A percentile compares a stretch with the other conserved stretches of the same genome.
phyloP scores from a whole-genome alignment of 2,329 filamentous ascomycete genomes.

The Claviceps pazoutovae region DNA sequence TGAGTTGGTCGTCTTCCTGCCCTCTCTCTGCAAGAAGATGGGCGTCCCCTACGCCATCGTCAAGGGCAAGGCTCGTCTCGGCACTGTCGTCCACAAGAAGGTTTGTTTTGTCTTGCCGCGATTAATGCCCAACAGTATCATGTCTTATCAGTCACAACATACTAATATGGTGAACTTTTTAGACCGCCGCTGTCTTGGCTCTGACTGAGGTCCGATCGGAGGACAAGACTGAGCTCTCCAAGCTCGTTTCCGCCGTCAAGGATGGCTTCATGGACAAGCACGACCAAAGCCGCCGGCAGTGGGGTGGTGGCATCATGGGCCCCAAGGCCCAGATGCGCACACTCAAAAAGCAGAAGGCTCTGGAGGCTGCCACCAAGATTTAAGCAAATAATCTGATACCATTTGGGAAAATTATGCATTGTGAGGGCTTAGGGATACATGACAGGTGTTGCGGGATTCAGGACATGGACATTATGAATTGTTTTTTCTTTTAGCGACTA shows the following conservation, averaged over 20 bases:
- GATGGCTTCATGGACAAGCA: constrained; percentile 95
- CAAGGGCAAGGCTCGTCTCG: constrained; percentile 99
- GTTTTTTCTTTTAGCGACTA: constrained; percentile 17
- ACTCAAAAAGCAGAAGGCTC: constrained; percentile 84
- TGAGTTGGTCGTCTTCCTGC: constrained; percentile 97
- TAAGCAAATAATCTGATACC: constrained; percentile 38
- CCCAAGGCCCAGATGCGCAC: constrained; percentile 72
- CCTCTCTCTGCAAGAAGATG: constrained; percentile 99
- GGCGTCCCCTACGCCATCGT: constrained; percentile 97
- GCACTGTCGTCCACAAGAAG: constrained; percentile 99
- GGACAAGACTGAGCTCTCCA: constrained; percentile 96
- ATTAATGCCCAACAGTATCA: neutral
- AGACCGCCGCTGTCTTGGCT: constrained; percentile 93
- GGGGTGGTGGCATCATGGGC: constrained; percentile 99
- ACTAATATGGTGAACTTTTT: neutral
- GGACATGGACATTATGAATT: constrained; percentile 28
- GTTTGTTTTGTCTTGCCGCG: constrained; percentile 27
- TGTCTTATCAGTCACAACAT: neutral
- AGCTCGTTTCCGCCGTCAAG: constrained; percentile 93
- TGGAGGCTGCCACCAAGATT: constrained; percentile 95
- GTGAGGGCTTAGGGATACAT: constrained; percentile 22
- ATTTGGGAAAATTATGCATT: constrained; percentile 19
- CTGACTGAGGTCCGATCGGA: constrained; percentile 93
- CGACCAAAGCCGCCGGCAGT: constrained; percentile 81
- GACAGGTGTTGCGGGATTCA: constrained; percentile 26